Evolutionary conservation across 345 rosid species (phyloP), one percentile per base, ranked within the genome.

Genomic region (Atalantia buxifolia): DNA sequence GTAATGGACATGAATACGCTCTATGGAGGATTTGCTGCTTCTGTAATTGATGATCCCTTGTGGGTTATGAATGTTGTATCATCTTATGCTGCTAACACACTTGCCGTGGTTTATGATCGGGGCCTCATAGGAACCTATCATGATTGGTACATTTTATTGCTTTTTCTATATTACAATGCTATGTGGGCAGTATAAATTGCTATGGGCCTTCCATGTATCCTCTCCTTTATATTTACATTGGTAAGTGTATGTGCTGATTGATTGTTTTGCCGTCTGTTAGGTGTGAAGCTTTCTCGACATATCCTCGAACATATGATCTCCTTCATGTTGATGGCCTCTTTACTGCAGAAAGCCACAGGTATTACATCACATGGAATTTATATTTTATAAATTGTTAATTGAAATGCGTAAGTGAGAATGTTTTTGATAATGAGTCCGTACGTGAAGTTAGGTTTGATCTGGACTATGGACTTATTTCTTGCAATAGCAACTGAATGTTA

Each of bases 1-100:
- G 95, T 92, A 70, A 96, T 96, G 98, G 99, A 96, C 83, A 96
- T 96, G 99, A 96, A 92, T 82, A 94, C 99, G n/a, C 83, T 86
- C 69, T 96, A 91, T 55, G 99, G 99, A 81, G 98, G 99, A 76
- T 87, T 96, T 22, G 95, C 99, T 66, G 93, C 98, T 16, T 85
- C 97, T 63, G 40, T 91, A 69, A 72, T 91, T 71, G 91, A 91
- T 67, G 91, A 89, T 84, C 98, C 99, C 25, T 33, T 89, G 73
- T 96, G 99, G 99, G 94, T 92, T 75, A 96, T 96, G 98, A 96
- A 94, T 24, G 97, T 96, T 25, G 93, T 91, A 57, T 94, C 99
- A 22, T 92, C 97, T 50, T 91, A 94, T 69, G 91, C 92, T 83
- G 83, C 88, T 36, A 96, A 92, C 72, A 86, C 99, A 4, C 94